Percentiles rank a stretch among this genome's conserved stretches.
Conservation (phyloP, 495 filamentous ascomycete species). For the Xylaria curta region DNA sequence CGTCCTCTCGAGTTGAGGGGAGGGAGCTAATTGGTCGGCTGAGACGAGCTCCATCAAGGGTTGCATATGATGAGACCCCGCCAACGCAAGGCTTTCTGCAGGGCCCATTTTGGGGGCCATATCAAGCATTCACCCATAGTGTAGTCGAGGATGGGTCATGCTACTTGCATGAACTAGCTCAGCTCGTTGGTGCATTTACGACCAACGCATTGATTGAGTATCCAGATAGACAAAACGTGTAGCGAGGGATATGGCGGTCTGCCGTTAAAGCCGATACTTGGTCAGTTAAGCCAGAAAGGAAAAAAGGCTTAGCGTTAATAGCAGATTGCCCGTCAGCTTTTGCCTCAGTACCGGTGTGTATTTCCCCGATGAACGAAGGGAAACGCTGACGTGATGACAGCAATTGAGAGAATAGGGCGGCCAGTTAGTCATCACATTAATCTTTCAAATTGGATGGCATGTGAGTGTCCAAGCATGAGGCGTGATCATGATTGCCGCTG, state of each 20-base stretch:
- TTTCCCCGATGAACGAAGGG: not conserved
- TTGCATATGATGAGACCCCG: conserved; percentile 6
- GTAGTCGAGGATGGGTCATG: not conserved
- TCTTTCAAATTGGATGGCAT: not conserved
- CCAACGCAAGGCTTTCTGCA: conserved; percentile 20
- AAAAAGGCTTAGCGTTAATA: not conserved
- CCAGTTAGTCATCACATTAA: conserved; percentile 1
- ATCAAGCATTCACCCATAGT: not conserved
- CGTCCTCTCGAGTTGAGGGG: not conserved
- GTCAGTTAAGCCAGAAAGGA: not conserved
- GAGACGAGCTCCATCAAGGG: conserved; percentile 17
- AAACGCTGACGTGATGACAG: not conserved
- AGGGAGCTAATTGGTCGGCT: conserved; percentile 19
- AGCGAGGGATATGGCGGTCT: conserved; percentile 13
- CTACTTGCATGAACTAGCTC: conserved; percentile 21
- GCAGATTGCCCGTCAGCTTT: conserved; percentile 18
- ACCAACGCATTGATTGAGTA: conserved; percentile 1
- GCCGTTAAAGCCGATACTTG: not conserved
- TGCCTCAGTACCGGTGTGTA: conserved; percentile 24
- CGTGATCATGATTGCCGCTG: not conserved
- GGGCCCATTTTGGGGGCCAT: conserved; percentile 24
- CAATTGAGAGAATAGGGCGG: not conserved
- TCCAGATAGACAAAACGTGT: conserved; percentile 6
- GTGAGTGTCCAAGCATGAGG: not conserved
- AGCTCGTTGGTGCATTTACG: conserved; percentile 18